Conservation (phyloP, 176 grass and related monocot species). For the Paspalum notatum region DNA sequence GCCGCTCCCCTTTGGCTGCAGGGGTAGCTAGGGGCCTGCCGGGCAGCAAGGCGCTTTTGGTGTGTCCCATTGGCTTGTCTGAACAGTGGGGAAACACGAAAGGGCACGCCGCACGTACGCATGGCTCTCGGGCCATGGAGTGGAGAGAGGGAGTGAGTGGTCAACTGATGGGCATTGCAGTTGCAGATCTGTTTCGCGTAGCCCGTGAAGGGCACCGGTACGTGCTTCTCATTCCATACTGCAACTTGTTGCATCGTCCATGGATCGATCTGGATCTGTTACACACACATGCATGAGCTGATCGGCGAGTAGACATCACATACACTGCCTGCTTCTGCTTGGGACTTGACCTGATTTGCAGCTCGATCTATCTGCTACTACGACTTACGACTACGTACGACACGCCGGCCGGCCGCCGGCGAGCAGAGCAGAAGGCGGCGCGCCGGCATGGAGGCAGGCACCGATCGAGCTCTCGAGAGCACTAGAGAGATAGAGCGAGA, state of each 20-base stretch:
- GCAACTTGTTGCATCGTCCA: constrained; percentile 1
- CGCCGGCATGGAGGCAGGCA: too few relatives aligned
- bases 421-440: too few relatives aligned
- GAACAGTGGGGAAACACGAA: background rate
- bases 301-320: background rate
- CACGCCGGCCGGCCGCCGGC: too few relatives aligned
- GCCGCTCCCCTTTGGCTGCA: too few relatives aligned
- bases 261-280: background rate
- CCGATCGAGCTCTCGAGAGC: background rate
- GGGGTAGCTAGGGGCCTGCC: too few relatives aligned
- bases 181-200: background rate
- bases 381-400: too few relatives aligned
- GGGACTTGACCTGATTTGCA: background rate
- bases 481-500: constrained; percentile 16
- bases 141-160: background rate
- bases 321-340: background rate
- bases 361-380: too few relatives aligned
- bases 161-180: background rate
- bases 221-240: constrained; percentile 42
- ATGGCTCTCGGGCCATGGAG: background rate
- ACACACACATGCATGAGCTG: background rate
- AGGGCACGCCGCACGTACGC: background rate
- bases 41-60: background rate
- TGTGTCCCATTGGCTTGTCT: constrained; percentile 21
- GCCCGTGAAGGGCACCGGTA: constrained; percentile 18